Evolutionary conservation across 2,329 filamentous ascomycete genomes (phyloP).

Genomic region (Fusarium tuaranense): DNA sequence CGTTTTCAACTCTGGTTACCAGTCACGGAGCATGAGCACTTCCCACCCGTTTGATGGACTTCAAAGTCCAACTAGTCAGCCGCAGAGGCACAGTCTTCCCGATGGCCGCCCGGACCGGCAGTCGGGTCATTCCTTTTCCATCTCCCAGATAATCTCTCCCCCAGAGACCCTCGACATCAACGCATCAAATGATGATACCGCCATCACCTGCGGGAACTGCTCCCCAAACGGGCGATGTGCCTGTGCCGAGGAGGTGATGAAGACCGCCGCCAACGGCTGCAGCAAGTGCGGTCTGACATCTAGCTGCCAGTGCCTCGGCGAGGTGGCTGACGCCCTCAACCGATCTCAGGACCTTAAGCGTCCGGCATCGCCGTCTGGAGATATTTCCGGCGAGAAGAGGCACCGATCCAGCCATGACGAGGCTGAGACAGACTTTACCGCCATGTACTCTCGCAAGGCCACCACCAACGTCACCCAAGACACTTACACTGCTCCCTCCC

Average conservation of each 20-base stretch:
- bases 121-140: constrained; percentile 61
- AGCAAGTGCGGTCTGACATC: constrained; percentile 72
- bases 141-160: constrained; percentile 69
- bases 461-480: constrained; percentile 37
- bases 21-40: constrained; percentile 43
- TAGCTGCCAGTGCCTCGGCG: constrained; percentile 73
- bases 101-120: constrained; percentile 43
- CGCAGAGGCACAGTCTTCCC: constrained; percentile 44
- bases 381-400: constrained; percentile 65
- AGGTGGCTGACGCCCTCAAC: constrained; percentile 65
- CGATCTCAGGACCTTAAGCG: constrained; percentile 58
- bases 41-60: constrained; percentile 45
- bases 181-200: constrained; percentile 47
- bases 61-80: constrained; percentile 43
- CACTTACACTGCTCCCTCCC: constrained; percentile 47
- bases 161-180: constrained; percentile 56
- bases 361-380: constrained; percentile 58
- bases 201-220: constrained; percentile 68
- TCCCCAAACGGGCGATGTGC: constrained; percentile 64
- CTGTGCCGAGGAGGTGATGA: constrained; percentile 69
- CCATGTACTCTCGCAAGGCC: constrained; percentile 67
- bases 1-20: constrained; percentile 42
- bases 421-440: constrained; percentile 81
- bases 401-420: constrained; percentile 64
- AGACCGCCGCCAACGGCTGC: constrained; percentile 69